Conservation (phyloP, 176 grass and related monocot genomes). For the Eragrostis curvula region DNA sequence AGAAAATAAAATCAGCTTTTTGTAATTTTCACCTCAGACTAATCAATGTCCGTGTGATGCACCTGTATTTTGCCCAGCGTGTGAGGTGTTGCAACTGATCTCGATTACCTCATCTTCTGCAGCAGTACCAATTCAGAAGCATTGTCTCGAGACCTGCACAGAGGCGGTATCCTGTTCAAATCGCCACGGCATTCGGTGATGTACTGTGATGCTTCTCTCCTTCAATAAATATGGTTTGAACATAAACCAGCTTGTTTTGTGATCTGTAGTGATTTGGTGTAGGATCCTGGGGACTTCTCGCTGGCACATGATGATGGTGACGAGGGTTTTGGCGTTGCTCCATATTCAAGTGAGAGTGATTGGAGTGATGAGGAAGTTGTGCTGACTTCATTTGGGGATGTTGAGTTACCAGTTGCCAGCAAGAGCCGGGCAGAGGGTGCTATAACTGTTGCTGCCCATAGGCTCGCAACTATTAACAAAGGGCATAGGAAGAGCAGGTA, state of each 20-base stretch:
- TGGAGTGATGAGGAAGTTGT: slow-evolving; percentile 70
- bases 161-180: slow-evolving; percentile 4
- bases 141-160: background rate
- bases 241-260: background rate
- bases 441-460: slow-evolving; percentile 64
- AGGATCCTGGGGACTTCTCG: slow-evolving; percentile 49
- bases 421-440: slow-evolving; percentile 59
- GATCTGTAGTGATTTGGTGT: slow-evolving; percentile 18
- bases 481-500: slow-evolving; percentile 66
- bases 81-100: background rate
- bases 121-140: slow-evolving; percentile 16
- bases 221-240: background rate
- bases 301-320: slow-evolving; percentile 29
- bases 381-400: slow-evolving; percentile 49
- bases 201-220: slow-evolving; percentile 16
- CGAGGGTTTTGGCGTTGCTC: slow-evolving; percentile 27
- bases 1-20: too few relatives aligned
- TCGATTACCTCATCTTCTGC: slow-evolving; percentile 2
- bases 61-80: background rate
- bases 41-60: background rate
- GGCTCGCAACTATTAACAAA: slow-evolving; percentile 47
- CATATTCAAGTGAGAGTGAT: slow-evolving; percentile 72
- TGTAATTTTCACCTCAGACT: slow-evolving; percentile 12
- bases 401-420: slow-evolving; percentile 56
- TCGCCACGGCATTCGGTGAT: slow-evolving; percentile 36